Evolutionary conservation across 148 eudicot species (phyloP), one percentile per base, ranked within the genome.

Genomic region (Silene latifolia): DNA sequence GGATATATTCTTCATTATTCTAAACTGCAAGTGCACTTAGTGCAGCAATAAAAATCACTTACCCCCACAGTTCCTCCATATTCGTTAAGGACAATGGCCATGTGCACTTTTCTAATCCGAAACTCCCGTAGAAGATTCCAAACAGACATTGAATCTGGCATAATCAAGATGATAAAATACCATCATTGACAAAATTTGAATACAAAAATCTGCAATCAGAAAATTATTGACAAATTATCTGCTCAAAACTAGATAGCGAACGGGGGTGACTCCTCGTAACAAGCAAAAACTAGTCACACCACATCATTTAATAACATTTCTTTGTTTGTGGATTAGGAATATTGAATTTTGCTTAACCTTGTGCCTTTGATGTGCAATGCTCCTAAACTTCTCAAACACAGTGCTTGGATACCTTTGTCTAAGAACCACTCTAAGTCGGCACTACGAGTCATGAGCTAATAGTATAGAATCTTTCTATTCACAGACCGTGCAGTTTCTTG

Each of bases 121-220:
- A 94, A 94, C 77, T 94, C 98, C 77, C 98, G 87, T 76, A 94
- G 97, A 84, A 94, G 98, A 82, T 94, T 94, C 98, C 98, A 94
- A 4, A 94, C 98, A 27, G 98, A 94, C 98, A 94, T 94, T 57
- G 98, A 94, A 92, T 94, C 98, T 94, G 54, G 75, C 68, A 74
- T 73, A 79, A 79, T 73, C 39, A 78, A 74, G 58, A 73, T 18
- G 60, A 74, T 53, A 39, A 63, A 27, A 19, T 61, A 61, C 47
- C 62, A 29, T 72, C 25, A 42, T 18, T 61, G 20, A 32, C 72
- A 53, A 59, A 27, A 70, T 75, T 7, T 51, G 25, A 27, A 63
- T 63, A 63, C 27, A 24, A 23, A 63, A 24, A 20, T 63, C 11
- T 12, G 18, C 8, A 62, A 21, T 23, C 29, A 21, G 15, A 62